phyloP scores from a whole-genome alignment of 2,329 filamentous ascomycete species.

The Myriosclerotinia scirpicola region DNA sequence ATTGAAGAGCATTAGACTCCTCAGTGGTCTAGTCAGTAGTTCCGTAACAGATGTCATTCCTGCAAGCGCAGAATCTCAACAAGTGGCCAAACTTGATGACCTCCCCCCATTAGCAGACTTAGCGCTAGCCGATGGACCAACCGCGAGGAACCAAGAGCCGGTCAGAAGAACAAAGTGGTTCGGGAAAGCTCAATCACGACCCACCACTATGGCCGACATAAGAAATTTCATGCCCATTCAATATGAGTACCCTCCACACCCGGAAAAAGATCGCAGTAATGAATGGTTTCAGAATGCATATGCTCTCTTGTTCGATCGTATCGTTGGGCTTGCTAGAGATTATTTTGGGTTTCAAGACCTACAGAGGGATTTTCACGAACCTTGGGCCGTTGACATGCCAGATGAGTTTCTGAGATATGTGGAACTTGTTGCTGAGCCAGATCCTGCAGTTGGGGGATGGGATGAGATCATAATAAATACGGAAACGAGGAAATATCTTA shows the following conservation, averaged over 20 bases:
- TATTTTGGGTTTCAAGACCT: conserved; percentile 30
- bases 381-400: conserved; percentile 27
- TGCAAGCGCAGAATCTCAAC: conserved; percentile 6
- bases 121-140: neutral
- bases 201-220: conserved; percentile 17
- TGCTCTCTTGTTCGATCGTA: conserved; percentile 23
- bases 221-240: conserved; percentile 25
- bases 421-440: conserved; percentile 32
- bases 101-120: neutral
- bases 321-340: conserved; percentile 20
- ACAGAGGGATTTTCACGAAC: conserved; percentile 23
- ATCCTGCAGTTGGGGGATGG: conserved; percentile 32
- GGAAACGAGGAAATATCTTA: conserved; percentile 32
- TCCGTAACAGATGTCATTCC: conserved; percentile 1
- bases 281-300: conserved; percentile 31
- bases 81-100: neutral
- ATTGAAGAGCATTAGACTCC: neutral
- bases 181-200: neutral
- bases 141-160: neutral
- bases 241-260: conserved; percentile 26
- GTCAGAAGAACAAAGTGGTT: neutral
- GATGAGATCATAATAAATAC: conserved; percentile 32
- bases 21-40: conserved; percentile 3
- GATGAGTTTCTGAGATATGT: conserved; percentile 32
- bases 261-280: conserved; percentile 29